Evolutionary conservation across 495 filamentous ascomycete species (phyloP), one percentile per base, ranked within the genome.

Genomic region (Daldinia grandis): DNA sequence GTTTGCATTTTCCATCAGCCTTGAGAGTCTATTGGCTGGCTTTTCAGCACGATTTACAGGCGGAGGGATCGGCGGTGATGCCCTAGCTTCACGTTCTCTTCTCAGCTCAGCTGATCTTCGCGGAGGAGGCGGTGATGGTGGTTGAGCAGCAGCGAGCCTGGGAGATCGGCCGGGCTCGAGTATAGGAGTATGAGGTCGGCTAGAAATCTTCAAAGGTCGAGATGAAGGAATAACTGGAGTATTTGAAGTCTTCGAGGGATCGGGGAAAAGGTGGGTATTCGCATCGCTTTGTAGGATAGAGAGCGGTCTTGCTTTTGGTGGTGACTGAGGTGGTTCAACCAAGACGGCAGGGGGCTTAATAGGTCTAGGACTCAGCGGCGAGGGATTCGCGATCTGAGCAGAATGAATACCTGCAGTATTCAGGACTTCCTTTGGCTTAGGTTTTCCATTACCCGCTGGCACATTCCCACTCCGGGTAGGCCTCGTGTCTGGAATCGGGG

Each of bases 1-100:
- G 9, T 74, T 75, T 31, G 69, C 69, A 55, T 68, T 75, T 17
- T 58, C 73, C 9, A 63, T 74, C 17, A 65, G 28, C 17, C 64
- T 70, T 4, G 71, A 75, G 15, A 74, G 59, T 47, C 68, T 70
- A 54, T 68, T 94, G 85, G 78, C 88, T 4, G 94, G 94, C 79
- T 97, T 98, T 19, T 90, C 90, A 38, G 89, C 88, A 49, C 95
- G 87, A 72, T 95, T 95, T 31, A 93, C 84, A 5, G 90, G 91
- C 14, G 92, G 90, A 21, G 95, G 75, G 24, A 74, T 62, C 7
- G 62, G 92, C 35, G 79, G 83, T 50, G 83, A 74, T 8, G 80
- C 62, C 50, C 66, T 81, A 21, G 59, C 47, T 35, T 75, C 80
- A 14, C 78, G 74, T 0, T 86, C 82, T 69, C 84, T 73, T 44